Conservation (phyloP, 2,329 filamentous ascomycete species). For the Phyllosticta ampelicida region DNA sequence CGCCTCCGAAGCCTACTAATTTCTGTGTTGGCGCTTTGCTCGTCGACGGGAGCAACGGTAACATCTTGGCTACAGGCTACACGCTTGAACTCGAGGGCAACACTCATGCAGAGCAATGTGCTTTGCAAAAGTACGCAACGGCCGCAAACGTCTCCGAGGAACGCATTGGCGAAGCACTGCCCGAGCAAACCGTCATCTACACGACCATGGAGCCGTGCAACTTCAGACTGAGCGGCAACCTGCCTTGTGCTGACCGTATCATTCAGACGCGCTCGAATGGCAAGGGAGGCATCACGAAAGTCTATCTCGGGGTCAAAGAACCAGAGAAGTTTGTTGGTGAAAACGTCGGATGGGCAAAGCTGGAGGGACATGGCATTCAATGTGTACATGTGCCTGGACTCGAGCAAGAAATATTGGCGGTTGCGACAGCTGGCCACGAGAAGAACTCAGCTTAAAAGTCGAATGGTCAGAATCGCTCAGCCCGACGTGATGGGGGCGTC, state of each 20-base stretch:
- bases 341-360: conserved; percentile 61
- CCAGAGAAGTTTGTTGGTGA: conserved; percentile 80
- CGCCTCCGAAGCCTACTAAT: conserved; percentile 79
- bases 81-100: conserved; percentile 86
- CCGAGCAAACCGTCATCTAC: conserved; percentile 56
- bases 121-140: conserved; percentile 58
- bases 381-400: conserved; percentile 65
- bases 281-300: conserved; percentile 55
- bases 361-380: conserved; percentile 62
- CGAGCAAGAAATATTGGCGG: conserved; percentile 67
- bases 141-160: conserved; percentile 38
- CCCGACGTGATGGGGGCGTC: neutral
- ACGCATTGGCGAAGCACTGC: conserved; percentile 41
- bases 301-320: conserved; percentile 82
- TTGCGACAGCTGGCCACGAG: conserved; percentile 74
- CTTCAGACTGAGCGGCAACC: conserved; percentile 60
- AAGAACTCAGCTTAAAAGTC: conserved; percentile 13
- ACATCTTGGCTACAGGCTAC: conserved; percentile 69
- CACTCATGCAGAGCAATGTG: conserved; percentile 93
- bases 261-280: conserved; percentile 41
- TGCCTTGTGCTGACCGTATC: conserved; percentile 71
- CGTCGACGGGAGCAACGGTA: conserved; percentile 46
- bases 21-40: conserved; percentile 93
- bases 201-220: conserved; percentile 89
- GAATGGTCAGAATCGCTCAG: neutral